phyloP scores from a whole-genome alignment of 306 rosid species.

The Medicago lupulina region DNA sequence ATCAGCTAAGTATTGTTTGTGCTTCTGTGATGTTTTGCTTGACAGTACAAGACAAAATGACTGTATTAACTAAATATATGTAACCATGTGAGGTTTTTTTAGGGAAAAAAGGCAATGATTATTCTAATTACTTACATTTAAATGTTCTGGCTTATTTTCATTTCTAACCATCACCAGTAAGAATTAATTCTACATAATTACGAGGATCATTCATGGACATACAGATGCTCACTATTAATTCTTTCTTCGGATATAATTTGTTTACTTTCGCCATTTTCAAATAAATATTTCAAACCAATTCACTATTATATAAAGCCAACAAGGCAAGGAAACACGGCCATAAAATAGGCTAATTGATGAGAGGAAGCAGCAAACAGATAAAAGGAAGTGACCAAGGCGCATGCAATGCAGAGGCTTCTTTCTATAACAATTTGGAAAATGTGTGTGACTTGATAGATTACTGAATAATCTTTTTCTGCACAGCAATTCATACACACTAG shows the following conservation, averaged over 20 bases:
- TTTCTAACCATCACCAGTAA: no score
- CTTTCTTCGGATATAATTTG: not conserved
- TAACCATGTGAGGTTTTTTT: not conserved
- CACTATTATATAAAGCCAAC: not conserved
- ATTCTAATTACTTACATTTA: no score
- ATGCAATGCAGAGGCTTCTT: constrained; percentile 25
- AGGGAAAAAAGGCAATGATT: no score
- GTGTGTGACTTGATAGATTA: constrained; percentile 10
- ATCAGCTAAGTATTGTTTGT: not conserved
- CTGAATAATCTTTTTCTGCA: constrained; percentile 33
- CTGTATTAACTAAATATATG: no score
- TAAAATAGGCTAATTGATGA: not conserved
- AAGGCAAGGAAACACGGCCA: not conserved
- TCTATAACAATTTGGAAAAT: not conserved
- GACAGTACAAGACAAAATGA: not conserved
- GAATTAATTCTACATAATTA: no score
- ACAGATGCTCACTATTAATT: not conserved
- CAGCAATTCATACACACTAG: constrained; percentile 43
- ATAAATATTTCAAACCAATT: not conserved
- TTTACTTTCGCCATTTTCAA: not conserved
- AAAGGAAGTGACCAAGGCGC: not conserved
- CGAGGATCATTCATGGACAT: not conserved
- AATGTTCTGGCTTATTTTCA: no score
- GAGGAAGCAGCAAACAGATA: constrained; percentile 1
- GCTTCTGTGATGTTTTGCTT: not conserved